Conservation (phyloP, 352 stramenopile genomes). For the Phytophthora podocarpi region DNA sequence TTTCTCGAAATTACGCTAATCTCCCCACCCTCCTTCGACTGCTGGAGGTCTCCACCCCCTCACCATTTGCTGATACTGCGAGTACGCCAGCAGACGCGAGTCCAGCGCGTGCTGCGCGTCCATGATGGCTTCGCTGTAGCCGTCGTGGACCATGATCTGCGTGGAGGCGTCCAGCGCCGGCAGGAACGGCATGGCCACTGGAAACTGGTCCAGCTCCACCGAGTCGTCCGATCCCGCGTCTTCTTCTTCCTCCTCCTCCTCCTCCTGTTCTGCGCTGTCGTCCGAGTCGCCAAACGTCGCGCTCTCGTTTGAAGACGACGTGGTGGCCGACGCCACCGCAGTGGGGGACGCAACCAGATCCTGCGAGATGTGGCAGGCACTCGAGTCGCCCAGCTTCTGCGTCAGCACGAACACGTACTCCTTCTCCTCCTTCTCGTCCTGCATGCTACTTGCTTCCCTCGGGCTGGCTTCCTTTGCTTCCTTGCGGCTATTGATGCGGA, state of each 20-base stretch:
- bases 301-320: slow-evolving; percentile 33
- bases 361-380: slow-evolving; percentile 35
- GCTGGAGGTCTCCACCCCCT: background rate
- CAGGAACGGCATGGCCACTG: slow-evolving; percentile 65
- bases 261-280: slow-evolving; percentile 4
- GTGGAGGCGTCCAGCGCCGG: slow-evolving; percentile 83
- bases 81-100: slow-evolving; percentile 82
- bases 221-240: slow-evolving; percentile 39
- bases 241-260: slow-evolving; percentile 21
- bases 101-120: slow-evolving; percentile 76
- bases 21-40: too few species aligned
- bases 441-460: slow-evolving; percentile 18
- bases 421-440: slow-evolving; percentile 53
- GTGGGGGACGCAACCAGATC: slow-evolving; percentile 29
- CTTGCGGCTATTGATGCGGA: too few species aligned
- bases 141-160: slow-evolving; percentile 84
- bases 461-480: too few species aligned
- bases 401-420: slow-evolving; percentile 80
- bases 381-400: slow-evolving; percentile 36
- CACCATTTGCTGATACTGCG: slow-evolving; percentile 85
- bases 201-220: slow-evolving; percentile 56
- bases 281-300: slow-evolving; percentile 43
- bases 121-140: slow-evolving; percentile 79
- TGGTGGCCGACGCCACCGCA: slow-evolving; percentile 21
- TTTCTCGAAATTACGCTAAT: too few species aligned